Evolutionary conservation across 306 rosid genomes (phyloP).

Genomic region (Glycine latifolia): DNA sequence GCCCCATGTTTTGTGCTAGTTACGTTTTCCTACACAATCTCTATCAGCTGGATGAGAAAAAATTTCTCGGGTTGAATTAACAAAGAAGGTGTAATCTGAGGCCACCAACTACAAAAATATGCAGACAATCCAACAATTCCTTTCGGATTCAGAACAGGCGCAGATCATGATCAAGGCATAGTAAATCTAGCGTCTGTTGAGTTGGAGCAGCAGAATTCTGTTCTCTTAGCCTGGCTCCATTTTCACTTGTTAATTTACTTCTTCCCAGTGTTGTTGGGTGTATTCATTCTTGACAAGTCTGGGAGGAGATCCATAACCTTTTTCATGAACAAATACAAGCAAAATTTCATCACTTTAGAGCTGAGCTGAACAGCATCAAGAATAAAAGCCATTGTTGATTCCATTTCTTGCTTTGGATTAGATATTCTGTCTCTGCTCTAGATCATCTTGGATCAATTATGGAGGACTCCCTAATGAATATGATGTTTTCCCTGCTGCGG

Average conservation of each 20-base stretch:
- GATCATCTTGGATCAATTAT: background rate
- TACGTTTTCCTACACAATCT: background rate
- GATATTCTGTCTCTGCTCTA: constrained; percentile 1
- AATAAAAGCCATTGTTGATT: background rate
- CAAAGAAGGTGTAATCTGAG: background rate
- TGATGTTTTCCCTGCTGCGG: background rate
- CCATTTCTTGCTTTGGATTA: background rate
- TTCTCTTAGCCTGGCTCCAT: background rate
- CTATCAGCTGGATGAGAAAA: background rate
- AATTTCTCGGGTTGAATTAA: background rate
- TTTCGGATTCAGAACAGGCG: background rate
- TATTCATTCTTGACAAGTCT: background rate
- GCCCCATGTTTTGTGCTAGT: background rate
- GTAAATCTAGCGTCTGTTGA: background rate
- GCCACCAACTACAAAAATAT: background rate
- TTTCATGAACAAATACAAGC: background rate
- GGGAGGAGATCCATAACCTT: background rate
- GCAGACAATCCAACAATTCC: background rate
- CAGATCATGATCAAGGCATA: background rate
- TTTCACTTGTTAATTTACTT: background rate
- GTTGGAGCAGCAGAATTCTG: background rate
- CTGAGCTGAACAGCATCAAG: background rate
- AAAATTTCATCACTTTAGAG: background rate
- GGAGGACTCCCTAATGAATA: background rate
- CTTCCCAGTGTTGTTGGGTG: constrained; percentile 1